Conservation (phyloP, 495 filamentous ascomycete species). For the Aspergillus avenaceus region DNA sequence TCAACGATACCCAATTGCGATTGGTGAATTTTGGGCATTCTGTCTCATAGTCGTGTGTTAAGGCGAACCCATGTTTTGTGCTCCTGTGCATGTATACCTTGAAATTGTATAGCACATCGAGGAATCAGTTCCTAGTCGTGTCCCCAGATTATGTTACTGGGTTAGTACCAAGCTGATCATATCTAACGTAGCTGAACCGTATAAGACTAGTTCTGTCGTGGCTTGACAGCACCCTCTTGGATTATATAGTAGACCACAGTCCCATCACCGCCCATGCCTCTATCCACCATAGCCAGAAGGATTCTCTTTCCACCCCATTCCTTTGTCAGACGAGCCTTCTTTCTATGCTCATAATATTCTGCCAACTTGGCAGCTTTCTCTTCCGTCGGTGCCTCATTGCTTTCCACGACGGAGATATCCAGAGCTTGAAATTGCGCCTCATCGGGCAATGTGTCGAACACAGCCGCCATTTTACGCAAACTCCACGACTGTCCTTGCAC, state of each 20-base stretch:
- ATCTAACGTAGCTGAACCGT: too few relatives aligned
- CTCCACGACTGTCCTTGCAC: slow-evolving; percentile 81
- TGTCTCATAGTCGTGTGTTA: background rate
- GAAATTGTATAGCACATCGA: background rate
- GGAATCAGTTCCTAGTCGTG: background rate
- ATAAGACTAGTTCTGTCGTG: slow-evolving; percentile 75
- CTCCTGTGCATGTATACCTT: background rate
- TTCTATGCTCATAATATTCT: slow-evolving; percentile 37
- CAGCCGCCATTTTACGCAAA: slow-evolving; percentile 64
- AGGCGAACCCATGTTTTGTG: background rate
- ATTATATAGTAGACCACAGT: slow-evolving; percentile 94
- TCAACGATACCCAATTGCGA: slow-evolving; percentile 33
- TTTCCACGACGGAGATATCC: slow-evolving; percentile 12
- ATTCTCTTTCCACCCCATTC: slow-evolving; percentile 62
- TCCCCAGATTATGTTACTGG: background rate
- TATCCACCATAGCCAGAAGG: slow-evolving; percentile 73
- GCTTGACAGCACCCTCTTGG: slow-evolving; percentile 94
- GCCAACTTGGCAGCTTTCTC: slow-evolving; percentile 30
- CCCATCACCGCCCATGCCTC: slow-evolving; percentile 64
- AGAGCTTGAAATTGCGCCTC: slow-evolving; percentile 6
- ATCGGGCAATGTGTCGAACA: slow-evolving; percentile 71
- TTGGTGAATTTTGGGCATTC: slow-evolving; percentile 2
- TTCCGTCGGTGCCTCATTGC: slow-evolving; percentile 9
- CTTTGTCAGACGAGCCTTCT: slow-evolving; percentile 20
- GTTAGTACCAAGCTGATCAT: too few relatives aligned